Evolutionary conservation across 2,329 filamentous ascomycete genomes (phyloP), one percentile per base, ranked within the genome.

Genomic region (Tricladium varicosporioides): DNA sequence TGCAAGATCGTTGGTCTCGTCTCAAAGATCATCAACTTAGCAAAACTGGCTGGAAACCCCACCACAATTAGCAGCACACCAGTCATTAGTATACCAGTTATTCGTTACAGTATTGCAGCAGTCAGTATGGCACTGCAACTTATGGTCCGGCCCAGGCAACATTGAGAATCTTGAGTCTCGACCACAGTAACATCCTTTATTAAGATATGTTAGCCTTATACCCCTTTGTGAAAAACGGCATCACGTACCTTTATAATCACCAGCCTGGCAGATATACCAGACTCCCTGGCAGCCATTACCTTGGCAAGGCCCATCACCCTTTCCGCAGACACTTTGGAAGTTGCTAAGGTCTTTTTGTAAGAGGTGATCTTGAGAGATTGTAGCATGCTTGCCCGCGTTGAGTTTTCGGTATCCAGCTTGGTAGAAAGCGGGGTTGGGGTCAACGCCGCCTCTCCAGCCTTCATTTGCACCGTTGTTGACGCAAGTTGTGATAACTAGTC

Each of bases 351-450:
- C 47, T 32, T 32, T 32, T 16, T 48, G 47, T n/a, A 48, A 27
- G 10, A 33, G 19, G n/a, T 48, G 22, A 27, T 48, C 32, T 8
- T 19, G 19, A 27, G 27, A 19, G 11, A 48, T 48, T 5, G 47
- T 48, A 31, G n/a, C 15, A 13, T 48, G 47, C 10, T 48, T 48
- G 5, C 27, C 27, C 2, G 47, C 7, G 22, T 48, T 48, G 47
- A 48, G 47, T 10, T 5, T 48, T 19, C 47, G 47, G 47, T 31
- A 48, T n/a, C 47, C 47, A 22, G 47, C 27, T 48, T 48, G 19
- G n/a, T 48, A 48, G 47, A 48, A 48, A 5, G 47, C 47, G 2
- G 47, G 47, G 47, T 48, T 48, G 19, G 47, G 47, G 27, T 48
- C 47, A 27, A 48, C 32, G 22, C 47, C 47, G 10, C 18, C 47